These are phyloP conservation scores for Stylosanthes scabra DNA, from an alignment of 331 rosid genomes.

Conservation along the genomic window DNA sequence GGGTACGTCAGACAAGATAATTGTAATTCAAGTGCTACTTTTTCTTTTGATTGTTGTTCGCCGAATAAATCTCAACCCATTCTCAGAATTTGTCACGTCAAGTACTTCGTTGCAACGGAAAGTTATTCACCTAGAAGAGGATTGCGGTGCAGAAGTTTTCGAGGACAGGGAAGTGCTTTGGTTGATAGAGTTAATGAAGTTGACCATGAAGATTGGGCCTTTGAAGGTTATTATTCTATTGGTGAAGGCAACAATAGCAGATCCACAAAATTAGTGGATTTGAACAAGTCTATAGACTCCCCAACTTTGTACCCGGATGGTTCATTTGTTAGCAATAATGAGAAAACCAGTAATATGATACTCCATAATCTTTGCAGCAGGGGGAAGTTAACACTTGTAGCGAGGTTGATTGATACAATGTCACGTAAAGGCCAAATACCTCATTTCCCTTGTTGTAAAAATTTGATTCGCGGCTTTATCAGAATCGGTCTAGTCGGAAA, in stretches of 20 bases:
- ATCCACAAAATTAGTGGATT: conserved; percentile 41
- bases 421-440: conserved; percentile 80
- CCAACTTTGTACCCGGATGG: conserved; percentile 50
- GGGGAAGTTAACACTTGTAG: conserved; percentile 68
- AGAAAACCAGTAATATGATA: conserved; percentile 60
- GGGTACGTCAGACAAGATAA: conserved; percentile 47
- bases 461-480: conserved; percentile 75
- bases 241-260: conserved; percentile 34
- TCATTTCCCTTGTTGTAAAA: conserved; percentile 68
- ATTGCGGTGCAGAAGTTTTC: conserved; percentile 46
- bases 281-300: conserved; percentile 43
- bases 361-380: conserved; percentile 65
- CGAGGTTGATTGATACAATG: conserved; percentile 77
- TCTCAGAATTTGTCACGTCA: conserved; percentile 36
- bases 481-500: conserved; percentile 54
- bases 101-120: conserved; percentile 37
- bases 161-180: conserved; percentile 52
- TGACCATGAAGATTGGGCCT: conserved; percentile 46
- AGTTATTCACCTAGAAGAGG: conserved; percentile 46
- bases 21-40: conserved; percentile 41
- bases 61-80: conserved; percentile 35
- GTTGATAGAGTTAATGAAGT: conserved; percentile 61
- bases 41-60: conserved; percentile 38
- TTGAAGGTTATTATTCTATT: conserved; percentile 32
- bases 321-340: conserved; percentile 60